These are phyloP conservation scores for Trametes maxima DNA, from an alignment of 768 basidiomycete genomes.

Conservation along the genomic window DNA sequence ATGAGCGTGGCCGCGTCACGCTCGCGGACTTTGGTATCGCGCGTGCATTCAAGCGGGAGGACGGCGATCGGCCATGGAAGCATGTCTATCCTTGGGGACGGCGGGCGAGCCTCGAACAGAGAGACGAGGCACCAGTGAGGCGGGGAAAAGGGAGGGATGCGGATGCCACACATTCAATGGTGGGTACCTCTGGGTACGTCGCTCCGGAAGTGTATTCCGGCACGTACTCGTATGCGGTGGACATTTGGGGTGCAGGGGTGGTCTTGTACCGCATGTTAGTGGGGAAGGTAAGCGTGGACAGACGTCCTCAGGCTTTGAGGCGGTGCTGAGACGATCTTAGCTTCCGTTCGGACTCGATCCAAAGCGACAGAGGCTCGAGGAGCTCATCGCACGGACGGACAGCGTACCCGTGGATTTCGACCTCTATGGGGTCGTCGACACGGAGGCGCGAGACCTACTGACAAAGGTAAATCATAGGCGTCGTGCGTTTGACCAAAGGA, in stretches of 20 bases:
- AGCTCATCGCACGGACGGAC: conserved; percentile 17
- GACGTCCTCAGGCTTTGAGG: no score
- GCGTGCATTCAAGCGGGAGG: conserved; percentile 27
- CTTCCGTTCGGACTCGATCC: conserved; percentile 24
- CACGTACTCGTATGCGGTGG: conserved; percentile 46
- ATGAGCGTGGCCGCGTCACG: conserved; percentile 25
- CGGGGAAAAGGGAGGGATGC: neutral
- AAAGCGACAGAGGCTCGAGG: conserved; percentile 14
- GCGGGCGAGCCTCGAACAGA: neutral
- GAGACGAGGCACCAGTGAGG: neutral
- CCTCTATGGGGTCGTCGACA: conserved; percentile 6
- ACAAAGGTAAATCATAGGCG: conserved; percentile 9
- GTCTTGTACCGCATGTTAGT: conserved; percentile 34
- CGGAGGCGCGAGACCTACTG: conserved; percentile 17
- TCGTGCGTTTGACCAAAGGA: neutral
- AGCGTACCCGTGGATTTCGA: conserved; percentile 10
- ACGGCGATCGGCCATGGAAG: conserved; percentile 14
- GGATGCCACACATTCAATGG: conserved; percentile 16
- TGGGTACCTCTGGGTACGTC: conserved; percentile 49
- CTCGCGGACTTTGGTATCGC: conserved; percentile 32
- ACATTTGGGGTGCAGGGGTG: conserved; percentile 50
- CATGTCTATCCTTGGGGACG: conserved; percentile 10
- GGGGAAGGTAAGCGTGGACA: conserved; percentile 24
- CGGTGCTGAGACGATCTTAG: neutral
- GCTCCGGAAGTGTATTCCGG: conserved; percentile 48